phyloP scores from a whole-genome alignment of 2,329 filamentous ascomycete genomes.

The Clathrospora elynae region DNA sequence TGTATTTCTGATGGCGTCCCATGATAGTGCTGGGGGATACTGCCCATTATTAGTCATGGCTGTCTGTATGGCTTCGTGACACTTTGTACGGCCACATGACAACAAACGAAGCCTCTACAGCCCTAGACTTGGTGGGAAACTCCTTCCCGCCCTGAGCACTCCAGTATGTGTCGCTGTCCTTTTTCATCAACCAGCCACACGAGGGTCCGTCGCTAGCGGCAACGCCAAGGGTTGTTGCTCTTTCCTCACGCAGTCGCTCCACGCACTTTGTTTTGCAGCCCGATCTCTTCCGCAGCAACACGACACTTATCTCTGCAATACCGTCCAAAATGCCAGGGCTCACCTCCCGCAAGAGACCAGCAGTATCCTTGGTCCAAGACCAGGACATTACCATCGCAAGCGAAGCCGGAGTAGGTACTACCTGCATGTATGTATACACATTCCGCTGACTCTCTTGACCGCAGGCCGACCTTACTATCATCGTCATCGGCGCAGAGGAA shows the following conservation, averaged over 20 bases:
- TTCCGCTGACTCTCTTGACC: not conserved
- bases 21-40: too few relatives aligned
- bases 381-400: conserved; percentile 14
- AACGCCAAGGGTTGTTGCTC: conserved; percentile 12
- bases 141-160: too few relatives aligned
- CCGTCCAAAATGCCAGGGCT: conserved; percentile 6
- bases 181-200: not conserved
- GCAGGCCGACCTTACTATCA: conserved; percentile 15
- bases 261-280: not conserved
- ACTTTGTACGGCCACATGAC: too few relatives aligned
- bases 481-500: conserved; percentile 9
- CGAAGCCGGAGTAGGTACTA: conserved; percentile 1
- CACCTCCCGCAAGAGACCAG: not conserved
- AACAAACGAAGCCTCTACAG: too few relatives aligned
- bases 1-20: too few relatives aligned
- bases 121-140: too few relatives aligned
- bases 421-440: not conserved
- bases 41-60: too few relatives aligned
- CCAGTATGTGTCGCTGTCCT: not conserved
- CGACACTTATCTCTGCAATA: not conserved
- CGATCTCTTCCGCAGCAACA: not conserved
- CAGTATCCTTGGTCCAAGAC: conserved; percentile 11
- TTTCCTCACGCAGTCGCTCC: conserved; percentile 1
- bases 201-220: conserved; percentile 8
- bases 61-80: too few relatives aligned